Evolutionary conservation across 2,329 filamentous ascomycete genomes (phyloP), one percentile per base, ranked within the genome.

Genomic region (Fusarium keratoplasticum): DNA sequence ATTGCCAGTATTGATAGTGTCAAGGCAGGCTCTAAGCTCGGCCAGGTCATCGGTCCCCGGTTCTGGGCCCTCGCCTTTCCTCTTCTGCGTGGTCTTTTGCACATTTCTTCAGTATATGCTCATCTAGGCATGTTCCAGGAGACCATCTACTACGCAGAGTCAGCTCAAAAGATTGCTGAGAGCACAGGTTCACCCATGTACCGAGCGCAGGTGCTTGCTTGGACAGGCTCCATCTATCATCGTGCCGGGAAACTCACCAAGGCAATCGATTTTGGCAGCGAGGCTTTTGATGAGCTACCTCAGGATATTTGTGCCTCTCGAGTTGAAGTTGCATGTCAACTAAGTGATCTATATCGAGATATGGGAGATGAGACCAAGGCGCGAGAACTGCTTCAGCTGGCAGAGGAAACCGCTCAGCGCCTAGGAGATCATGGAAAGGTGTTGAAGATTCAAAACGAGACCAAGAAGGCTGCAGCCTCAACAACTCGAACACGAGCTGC

Each of bases 91-190:
- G 90, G 91, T 65, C 85, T 97, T 16, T 83, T 92, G 69, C 92
- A 95, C 67, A 88, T 98, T 4, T 95, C 95, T 0, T 88, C 89
- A 5, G 86, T 97, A 1, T 98, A 95, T 76, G 91, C 93, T 1
- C 93, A 97, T 73, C 89, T 96, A 72, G 96, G 96, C 31, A 89
- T 97, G 83, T 94, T 95, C 73, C 92, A 94, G 69, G 96, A 98
- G 81, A 96, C 96, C 2, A 84, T 96, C 1, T 96, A 95, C 80
- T 97, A 97, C 76, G 92, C 93, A 2, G 93, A 98, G 75, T 93
- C 96, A 77, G 95, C 95, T 0, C 87, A 93, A 63, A 94, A 93
- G 77, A 89, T 97, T 69, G 94, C 94, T 25, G 87, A 88, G 67
- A 90, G 89, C n/a, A 89, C 93, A 10, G 86, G 89, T 57, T 91